Evolutionary conservation across 148 eudicot species (phyloP).

Genomic region (Pharnaceum exiguum): DNA sequence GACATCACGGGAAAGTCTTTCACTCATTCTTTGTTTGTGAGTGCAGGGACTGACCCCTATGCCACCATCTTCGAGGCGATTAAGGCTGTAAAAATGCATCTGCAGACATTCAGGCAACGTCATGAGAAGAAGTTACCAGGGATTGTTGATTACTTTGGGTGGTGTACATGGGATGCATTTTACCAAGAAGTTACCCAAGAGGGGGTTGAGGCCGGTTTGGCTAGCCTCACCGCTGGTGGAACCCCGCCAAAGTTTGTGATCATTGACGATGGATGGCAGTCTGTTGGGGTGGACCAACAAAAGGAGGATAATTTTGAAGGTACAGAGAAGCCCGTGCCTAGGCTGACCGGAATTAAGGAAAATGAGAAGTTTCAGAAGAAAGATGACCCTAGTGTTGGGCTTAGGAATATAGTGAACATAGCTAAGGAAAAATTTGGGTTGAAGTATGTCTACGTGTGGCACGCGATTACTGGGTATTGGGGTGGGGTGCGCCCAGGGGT

Average conservation of each 20-base stretch:
- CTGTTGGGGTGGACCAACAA: conserved; percentile 33
- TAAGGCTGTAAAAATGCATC: conserved; percentile 54
- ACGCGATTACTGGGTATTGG: conserved; percentile 84
- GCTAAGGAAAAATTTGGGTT: conserved; percentile 65
- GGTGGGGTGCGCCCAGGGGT: conserved; percentile 81
- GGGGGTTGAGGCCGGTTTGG: conserved; percentile 76
- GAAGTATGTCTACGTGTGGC: conserved; percentile 88
- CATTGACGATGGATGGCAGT: conserved; percentile 93
- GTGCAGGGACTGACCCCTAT: conserved; percentile 65
- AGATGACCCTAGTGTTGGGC: conserved; percentile 56
- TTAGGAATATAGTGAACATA: conserved; percentile 47
- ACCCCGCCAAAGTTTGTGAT: conserved; percentile 76
- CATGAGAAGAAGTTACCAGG: conserved; percentile 72
- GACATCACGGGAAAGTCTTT: conserved; percentile 41
- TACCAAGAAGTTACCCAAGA: conserved; percentile 85
- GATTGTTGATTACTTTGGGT: conserved; percentile 71
- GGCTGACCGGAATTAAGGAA: conserved; percentile 71
- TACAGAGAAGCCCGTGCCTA: conserved; percentile 23
- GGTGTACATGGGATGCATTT: conserved; percentile 99
- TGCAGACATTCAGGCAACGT: conserved; percentile 56
- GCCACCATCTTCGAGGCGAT: conserved; percentile 50
- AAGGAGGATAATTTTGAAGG: conserved; percentile 6
- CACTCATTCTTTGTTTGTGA: conserved; percentile 41
- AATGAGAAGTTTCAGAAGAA: conserved; percentile 55
- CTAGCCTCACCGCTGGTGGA: conserved; percentile 50